phyloP scores from a whole-genome alignment of 371 early-diverging fungal species.

The Rhizopus delemar region DNA sequence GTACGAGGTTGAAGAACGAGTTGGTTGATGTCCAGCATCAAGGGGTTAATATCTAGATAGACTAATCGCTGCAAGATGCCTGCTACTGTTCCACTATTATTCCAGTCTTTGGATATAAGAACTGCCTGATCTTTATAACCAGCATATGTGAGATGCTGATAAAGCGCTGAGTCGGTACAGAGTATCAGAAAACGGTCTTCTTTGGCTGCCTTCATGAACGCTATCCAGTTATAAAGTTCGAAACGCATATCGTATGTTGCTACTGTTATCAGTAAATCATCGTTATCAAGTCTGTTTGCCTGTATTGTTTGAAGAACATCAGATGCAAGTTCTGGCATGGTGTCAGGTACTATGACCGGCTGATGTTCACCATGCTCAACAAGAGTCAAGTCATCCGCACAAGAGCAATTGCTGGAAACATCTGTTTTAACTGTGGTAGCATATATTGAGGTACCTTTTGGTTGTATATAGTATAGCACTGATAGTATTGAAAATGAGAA shows the following conservation, averaged over 20 bases:
- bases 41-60: constrained; percentile 4
- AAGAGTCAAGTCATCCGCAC: not conserved
- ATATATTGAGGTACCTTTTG: not conserved
- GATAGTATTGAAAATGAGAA: not conserved
- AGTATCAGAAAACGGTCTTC: constrained; percentile 18
- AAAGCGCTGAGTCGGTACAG: constrained; percentile 19
- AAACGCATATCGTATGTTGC: constrained; percentile 18
- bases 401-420: not conserved
- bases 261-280: constrained; percentile 8
- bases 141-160: constrained; percentile 18
- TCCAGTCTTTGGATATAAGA: constrained; percentile 20
- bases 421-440: not conserved
- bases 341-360: constrained; percentile 24
- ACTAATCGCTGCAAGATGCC: constrained; percentile 20
- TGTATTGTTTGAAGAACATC: constrained; percentile 19
- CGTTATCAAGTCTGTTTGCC: constrained; percentile 1
- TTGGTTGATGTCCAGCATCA: constrained; percentile 24
- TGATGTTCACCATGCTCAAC: constrained; percentile 14
- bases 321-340: constrained; percentile 7
- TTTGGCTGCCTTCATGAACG: constrained; percentile 9
- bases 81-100: not conserved
- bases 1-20: constrained; percentile 19
- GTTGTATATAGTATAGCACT: not conserved
- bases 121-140: constrained; percentile 20
- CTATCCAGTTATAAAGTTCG: constrained; percentile 29